Base-by-base conservation (phyloP, 2,329 filamentous ascomycete species). In the Trichophyton mentagrophytes region DNA sequence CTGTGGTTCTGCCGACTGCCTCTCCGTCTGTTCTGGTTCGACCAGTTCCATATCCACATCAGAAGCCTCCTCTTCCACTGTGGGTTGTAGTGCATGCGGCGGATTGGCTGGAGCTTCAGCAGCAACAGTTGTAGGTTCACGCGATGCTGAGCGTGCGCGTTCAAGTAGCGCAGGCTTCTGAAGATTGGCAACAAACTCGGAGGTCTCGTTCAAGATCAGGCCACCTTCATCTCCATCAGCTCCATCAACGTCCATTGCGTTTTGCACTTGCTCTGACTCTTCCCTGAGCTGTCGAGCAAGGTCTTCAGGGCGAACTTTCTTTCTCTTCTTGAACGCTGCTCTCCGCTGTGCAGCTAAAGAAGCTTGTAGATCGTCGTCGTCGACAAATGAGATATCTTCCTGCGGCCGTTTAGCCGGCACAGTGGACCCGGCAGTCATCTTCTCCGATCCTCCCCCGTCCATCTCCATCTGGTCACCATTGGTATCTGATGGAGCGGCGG, bases 131-230 rank as follows among this genome's bases (percentile, higher is more conserved):
- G 73, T 69, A 15, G 70, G 30, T 25, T 57, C 59, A 33, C 71
- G 71, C 6, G 71, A 71, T 22, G 66, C 69, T 62, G 72, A 69
- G 60, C 66, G 70, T 68, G 73, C 80, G 68, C 80, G 74, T 73
- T 87, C 76, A 69, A 80, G 76, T 9, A 80, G 73, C 1, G 76
- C 81, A 13, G 86, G 83, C 62, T 86, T 87, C 69, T 86, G 87
- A 60, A 99, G 75, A 60, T 90, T 90, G 27, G 90, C 87, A 33
- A 99, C 88, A 67, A 99, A 99, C 68, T 96, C 91, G 0, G 90
- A 90, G 0, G 92, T 96, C 70, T 96, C 93, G 63, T 96, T 92
- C 61, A 99, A 91, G n/a, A 96, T 82, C 1, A 99, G 78, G 1
- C 90, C 92, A 1, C 90, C 92, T 1, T 78, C 78, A 38, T 77